These are phyloP conservation scores for Physcomitrium patens DNA, from an alignment of 225 moss, liverwort and hornwort genomes.

Conservation along the genomic window DNA sequence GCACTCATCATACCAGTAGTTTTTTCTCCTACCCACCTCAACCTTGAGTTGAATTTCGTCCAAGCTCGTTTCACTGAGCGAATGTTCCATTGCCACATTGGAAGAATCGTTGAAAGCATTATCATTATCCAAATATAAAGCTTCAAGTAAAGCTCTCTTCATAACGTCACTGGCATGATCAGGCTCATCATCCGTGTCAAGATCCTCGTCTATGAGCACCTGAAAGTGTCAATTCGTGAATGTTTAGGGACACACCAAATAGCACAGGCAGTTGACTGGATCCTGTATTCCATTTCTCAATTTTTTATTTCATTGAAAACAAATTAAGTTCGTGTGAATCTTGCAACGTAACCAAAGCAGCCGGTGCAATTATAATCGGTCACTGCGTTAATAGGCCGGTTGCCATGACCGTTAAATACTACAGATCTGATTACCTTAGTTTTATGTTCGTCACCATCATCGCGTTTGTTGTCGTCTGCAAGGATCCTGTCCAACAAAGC, in stretches of 20 bases:
- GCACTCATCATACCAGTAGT: conserved; percentile 14
- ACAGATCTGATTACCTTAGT: conserved; percentile 31
- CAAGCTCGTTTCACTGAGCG: background rate
- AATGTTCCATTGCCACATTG: background rate
- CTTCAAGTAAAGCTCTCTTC: conserved; percentile 45
- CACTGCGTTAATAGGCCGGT: too few species aligned
- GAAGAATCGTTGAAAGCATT: conserved; percentile 3
- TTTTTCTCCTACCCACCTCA: background rate
- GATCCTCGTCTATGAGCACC: conserved; percentile 10
- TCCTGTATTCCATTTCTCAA: too few species aligned
- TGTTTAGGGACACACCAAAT: background rate
- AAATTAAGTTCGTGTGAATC: too few species aligned
- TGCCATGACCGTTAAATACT: background rate
- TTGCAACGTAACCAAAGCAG: background rate
- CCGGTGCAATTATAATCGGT: background rate
- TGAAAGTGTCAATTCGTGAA: background rate
- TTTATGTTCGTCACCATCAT: conserved; percentile 10
- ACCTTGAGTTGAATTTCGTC: conserved; percentile 3
- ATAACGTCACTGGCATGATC: conserved; percentile 47
- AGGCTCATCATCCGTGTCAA: background rate
- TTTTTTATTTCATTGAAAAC: too few species aligned
- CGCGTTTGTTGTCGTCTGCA: conserved; percentile 13
- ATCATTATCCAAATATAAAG: conserved; percentile 31
- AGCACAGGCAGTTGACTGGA: background rate
- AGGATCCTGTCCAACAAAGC: conserved; percentile 35